phyloP scores from a whole-genome alignment of 805 yeast genomes.

The Lipomyces spencermartinsiae region DNA sequence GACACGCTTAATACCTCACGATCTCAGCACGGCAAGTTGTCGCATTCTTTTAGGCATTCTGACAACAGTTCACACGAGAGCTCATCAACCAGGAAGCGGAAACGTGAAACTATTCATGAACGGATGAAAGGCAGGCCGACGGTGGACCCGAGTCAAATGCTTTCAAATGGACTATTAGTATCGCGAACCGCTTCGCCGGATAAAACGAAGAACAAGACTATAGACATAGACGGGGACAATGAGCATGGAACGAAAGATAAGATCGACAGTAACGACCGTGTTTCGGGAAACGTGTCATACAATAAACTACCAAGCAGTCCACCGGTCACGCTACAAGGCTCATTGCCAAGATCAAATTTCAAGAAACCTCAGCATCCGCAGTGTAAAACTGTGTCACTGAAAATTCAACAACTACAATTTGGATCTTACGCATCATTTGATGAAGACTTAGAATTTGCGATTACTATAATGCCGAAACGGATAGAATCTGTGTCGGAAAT shows the following conservation, averaged over 20 bases:
- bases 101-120: conserved; percentile 7
- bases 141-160: neutral
- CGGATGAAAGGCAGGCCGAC: conserved; percentile 5
- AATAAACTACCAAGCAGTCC: neutral
- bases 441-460: conserved; percentile 4
- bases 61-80: neutral
- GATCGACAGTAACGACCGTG: neutral
- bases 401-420: conserved; percentile 16
- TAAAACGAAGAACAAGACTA: neutral
- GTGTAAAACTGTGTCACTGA: conserved; percentile 11
- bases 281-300: neutral
- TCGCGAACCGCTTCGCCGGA: neutral
- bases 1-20: conserved; percentile 9
- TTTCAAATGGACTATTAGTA: neutral
- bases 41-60: neutral
- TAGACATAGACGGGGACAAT: conserved; percentile 8
- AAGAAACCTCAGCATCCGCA: conserved; percentile 7
- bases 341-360: conserved; percentile 1
- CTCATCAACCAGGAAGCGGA: neutral
- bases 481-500: conserved; percentile 20
- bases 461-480: conserved; percentile 23
- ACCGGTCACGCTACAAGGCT: neutral
- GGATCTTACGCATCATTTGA: conserved; percentile 16
- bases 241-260: neutral
- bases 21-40: conserved; percentile 7